Evolutionary conservation across 2,329 filamentous ascomycete genomes (phyloP).

Genomic region (Xylariomycetidae sp.): DNA sequence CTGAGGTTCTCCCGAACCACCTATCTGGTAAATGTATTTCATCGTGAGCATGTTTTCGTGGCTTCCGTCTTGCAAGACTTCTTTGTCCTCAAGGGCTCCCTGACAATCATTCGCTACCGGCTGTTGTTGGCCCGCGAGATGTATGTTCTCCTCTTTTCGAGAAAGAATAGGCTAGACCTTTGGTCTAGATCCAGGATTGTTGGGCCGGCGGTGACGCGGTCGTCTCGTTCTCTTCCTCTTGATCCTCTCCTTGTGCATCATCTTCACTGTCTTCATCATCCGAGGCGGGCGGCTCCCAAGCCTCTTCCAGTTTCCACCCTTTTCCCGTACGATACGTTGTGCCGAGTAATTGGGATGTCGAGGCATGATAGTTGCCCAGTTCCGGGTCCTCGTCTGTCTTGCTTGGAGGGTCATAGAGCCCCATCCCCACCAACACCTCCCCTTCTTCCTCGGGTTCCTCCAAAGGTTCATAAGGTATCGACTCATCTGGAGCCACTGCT

Average conservation of each 20-base stretch:
- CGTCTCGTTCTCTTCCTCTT: slow-evolving; percentile 27
- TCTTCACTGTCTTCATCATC: slow-evolving; percentile 53
- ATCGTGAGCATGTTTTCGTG: no score
- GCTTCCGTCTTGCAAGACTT: no score
- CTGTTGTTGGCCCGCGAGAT: no score
- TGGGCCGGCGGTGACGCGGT: slow-evolving; percentile 22
- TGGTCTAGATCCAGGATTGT: slow-evolving; percentile 19
- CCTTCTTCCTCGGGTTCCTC: slow-evolving; percentile 50
- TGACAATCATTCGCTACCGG: no score
- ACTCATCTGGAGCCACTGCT: slow-evolving; percentile 41
- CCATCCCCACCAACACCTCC: slow-evolving; percentile 75
- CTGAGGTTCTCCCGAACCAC: no score
- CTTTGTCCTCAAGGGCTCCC: no score
- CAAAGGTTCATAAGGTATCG: slow-evolving; percentile 42
- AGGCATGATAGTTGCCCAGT: slow-evolving; percentile 48
- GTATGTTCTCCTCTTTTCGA: background rate
- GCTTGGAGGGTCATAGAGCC: slow-evolving; percentile 69
- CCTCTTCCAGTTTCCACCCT: slow-evolving; percentile 75
- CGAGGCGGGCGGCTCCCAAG: slow-evolving; percentile 61
- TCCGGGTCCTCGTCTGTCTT: slow-evolving; percentile 43
- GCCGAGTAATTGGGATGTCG: slow-evolving; percentile 49
- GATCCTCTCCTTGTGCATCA: slow-evolving; percentile 34
- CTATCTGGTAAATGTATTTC: no score
- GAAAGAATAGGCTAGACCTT: slow-evolving; percentile 2
- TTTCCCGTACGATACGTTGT: slow-evolving; percentile 53